Evolutionary conservation across 768 basidiomycete genomes (phyloP).

Genomic region (Hemileccinum impolitum): DNA sequence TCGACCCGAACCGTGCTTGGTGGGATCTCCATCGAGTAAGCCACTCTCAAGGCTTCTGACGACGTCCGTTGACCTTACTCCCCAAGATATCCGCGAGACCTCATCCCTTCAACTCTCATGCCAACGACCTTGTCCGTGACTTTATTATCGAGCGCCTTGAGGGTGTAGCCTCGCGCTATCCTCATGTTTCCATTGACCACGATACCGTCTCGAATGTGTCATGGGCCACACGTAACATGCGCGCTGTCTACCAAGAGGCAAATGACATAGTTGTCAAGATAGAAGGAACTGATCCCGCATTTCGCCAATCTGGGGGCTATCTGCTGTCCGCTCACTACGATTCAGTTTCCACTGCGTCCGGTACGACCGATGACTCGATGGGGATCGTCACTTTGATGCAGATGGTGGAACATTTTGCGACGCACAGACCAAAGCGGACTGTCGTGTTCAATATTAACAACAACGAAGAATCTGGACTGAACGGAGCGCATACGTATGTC

Average conservation of each 20-base stretch:
- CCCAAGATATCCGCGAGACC: constrained; percentile 61
- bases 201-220: constrained; percentile 51
- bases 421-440: constrained; percentile 51
- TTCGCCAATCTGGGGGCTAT: constrained; percentile 41
- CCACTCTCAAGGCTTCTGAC: background rate
- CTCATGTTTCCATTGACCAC: constrained; percentile 49
- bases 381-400: constrained; percentile 64
- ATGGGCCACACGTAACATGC: constrained; percentile 33
- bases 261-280: constrained; percentile 67
- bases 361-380: constrained; percentile 79
- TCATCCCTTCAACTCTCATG: constrained; percentile 76
- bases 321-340: constrained; percentile 82
- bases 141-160: constrained; percentile 57
- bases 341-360: constrained; percentile 71
- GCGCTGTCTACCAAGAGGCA: constrained; percentile 56
- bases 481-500: constrained; percentile 63
- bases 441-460: constrained; percentile 85
- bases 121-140: constrained; percentile 63
- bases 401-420: constrained; percentile 53
- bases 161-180: constrained; percentile 40
- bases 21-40: constrained; percentile 54
- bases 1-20: constrained; percentile 53
- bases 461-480: constrained; percentile 75
- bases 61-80: background rate
- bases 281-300: constrained; percentile 44